These are phyloP conservation scores for Orbilia blumenaviensis DNA, from an alignment of 2,329 filamentous ascomycete species.

Conservation along the genomic window DNA sequence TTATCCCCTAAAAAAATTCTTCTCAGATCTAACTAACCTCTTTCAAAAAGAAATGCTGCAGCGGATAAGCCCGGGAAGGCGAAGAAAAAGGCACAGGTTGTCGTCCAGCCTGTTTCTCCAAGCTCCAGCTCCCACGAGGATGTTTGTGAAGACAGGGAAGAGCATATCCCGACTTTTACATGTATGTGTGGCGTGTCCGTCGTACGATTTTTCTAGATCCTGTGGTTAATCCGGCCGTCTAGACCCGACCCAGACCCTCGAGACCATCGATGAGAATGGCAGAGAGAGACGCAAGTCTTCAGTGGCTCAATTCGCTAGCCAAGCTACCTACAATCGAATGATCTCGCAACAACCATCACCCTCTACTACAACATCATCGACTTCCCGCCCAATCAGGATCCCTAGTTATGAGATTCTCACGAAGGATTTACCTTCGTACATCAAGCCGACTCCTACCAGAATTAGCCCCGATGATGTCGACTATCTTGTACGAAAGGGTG, in stretches of 20 bases:
- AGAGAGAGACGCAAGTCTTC: constrained; percentile 37
- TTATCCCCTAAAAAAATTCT: too few species aligned
- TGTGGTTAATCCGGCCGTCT: background rate
- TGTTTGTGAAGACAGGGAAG: constrained; percentile 45
- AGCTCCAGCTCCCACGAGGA: constrained; percentile 51
- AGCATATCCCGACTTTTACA: constrained; percentile 50
- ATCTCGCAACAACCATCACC: constrained; percentile 50
- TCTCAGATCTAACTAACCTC: background rate
- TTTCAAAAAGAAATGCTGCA: constrained; percentile 41
- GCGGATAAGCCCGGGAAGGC: constrained; percentile 49
- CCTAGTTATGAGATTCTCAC: constrained; percentile 49
- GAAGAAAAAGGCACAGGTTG: constrained; percentile 48
- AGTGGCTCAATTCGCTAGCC: constrained; percentile 35
- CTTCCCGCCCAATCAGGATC: constrained; percentile 47
- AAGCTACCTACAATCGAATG: constrained; percentile 41
- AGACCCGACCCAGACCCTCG: constrained; percentile 42
- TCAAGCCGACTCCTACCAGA: constrained; percentile 79
- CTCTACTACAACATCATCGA: constrained; percentile 42
- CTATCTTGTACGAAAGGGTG: constrained; percentile 85
- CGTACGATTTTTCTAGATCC: background rate
- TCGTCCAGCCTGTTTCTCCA: constrained; percentile 50
- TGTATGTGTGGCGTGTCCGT: constrained; percentile 26
- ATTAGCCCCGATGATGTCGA: constrained; percentile 82
- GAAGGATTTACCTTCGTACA: constrained; percentile 70
- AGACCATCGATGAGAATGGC: constrained; percentile 46